Percentiles rank a stretch among this genome's conserved stretches.
These are phyloP conservation scores for Aspergillus uvarum DNA, from an alignment of 2,329 filamentous ascomycete species.

Conservation along the genomic window DNA sequence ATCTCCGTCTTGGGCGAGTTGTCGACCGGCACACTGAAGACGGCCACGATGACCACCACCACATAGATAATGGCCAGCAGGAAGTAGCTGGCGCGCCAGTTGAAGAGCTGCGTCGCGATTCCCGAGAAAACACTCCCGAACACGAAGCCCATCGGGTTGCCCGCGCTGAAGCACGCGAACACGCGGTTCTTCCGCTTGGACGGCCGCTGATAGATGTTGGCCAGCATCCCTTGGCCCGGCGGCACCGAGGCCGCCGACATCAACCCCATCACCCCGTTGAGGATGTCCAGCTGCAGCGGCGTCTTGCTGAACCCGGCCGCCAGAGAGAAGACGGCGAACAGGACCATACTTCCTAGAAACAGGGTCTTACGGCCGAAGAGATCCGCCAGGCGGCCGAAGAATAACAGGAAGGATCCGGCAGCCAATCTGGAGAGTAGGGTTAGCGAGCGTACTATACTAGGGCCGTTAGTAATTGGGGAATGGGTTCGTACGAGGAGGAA, in stretches of 20 bases:
- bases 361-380: conserved; percentile 63
- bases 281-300: conserved; percentile 60
- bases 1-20: conserved; percentile 25
- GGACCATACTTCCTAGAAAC: conserved; percentile 60
- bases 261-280: conserved; percentile 65
- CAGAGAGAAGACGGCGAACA: conserved; percentile 59
- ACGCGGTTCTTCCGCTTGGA: conserved; percentile 63
- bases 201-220: conserved; percentile 62
- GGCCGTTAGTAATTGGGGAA: not conserved
- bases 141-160: conserved; percentile 59
- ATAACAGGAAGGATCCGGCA: conserved; percentile 64
- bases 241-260: conserved; percentile 63
- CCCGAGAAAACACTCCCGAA: conserved; percentile 62
- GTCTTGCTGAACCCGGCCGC: conserved; percentile 60
- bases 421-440: conserved; percentile 48
- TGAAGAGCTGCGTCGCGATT: conserved; percentile 59
- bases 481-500: conserved; percentile 52
- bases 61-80: conserved; percentile 64
- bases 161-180: conserved; percentile 62
- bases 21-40: conserved; percentile 63
- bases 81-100: conserved; percentile 64
- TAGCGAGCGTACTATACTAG: not conserved
- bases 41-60: conserved; percentile 56
- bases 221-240: conserved; percentile 64
- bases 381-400: conserved; percentile 66